A percentile compares a stretch with the other conserved stretches of the same genome.
These are phyloP conservation scores for Candida sp. DNA, from an alignment of 1,139 yeast genomes.

Conservation along the genomic window DNA sequence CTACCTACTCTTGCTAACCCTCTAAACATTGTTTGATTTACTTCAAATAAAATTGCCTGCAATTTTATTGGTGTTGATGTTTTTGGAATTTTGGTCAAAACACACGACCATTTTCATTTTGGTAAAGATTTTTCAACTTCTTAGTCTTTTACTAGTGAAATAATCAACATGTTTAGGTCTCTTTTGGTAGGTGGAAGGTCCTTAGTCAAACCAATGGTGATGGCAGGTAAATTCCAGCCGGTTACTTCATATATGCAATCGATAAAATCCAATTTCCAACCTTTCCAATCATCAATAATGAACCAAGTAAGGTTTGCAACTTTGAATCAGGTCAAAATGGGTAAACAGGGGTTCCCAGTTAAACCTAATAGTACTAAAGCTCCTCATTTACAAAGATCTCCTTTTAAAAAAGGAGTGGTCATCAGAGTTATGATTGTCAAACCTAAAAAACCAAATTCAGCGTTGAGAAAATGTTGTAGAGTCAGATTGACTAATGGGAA, in stretches of 20 bases:
- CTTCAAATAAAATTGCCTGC: background rate
- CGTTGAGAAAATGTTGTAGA: conserved; percentile 95
- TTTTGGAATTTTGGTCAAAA: background rate
- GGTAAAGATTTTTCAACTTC: background rate
- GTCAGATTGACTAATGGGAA: conserved; percentile 91
- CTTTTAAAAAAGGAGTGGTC: conserved; percentile 93
- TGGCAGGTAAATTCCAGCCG: conserved; percentile 5
- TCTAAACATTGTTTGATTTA: conserved; percentile 30
- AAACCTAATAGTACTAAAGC: conserved; percentile 50
- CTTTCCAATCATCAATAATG: conserved; percentile 4
- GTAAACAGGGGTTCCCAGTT: conserved; percentile 55
- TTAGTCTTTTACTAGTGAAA: background rate
- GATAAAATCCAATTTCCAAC: conserved; percentile 8
- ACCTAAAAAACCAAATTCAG: conserved; percentile 98
- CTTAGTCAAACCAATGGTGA: background rate
- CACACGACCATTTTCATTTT: too few species aligned
- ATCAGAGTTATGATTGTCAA: conserved; percentile 89
- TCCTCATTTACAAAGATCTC: conserved; percentile 79
- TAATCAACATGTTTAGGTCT: background rate
- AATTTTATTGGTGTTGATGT: background rate
- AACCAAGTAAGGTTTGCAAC: conserved; percentile 56
- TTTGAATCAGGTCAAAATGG: conserved; percentile 68
- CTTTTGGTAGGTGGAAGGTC: background rate
- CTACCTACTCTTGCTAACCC: conserved; percentile 26
- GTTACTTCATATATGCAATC: conserved; percentile 11